phyloP scores from a whole-genome alignment of 1,284 basidiomycete species.

The Ceratorhiza oryzae-sativae region DNA sequence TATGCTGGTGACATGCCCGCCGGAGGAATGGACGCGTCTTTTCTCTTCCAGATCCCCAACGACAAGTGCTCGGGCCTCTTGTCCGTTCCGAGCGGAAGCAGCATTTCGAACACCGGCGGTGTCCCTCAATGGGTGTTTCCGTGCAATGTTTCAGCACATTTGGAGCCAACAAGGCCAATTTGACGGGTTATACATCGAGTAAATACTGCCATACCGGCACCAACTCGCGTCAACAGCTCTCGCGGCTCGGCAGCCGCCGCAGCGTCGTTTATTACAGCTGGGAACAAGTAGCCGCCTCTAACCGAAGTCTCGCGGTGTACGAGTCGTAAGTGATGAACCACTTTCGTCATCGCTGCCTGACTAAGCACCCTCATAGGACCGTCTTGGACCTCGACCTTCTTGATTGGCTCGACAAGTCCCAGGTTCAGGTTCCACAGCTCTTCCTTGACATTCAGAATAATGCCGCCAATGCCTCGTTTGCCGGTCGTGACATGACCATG shows the following conservation, averaged over 20 bases:
- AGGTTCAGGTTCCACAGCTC: constrained; percentile 81
- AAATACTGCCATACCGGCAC: constrained; percentile 78
- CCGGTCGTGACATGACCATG: constrained; percentile 87
- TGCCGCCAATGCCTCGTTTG: constrained; percentile 68
- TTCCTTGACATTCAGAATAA: constrained; percentile 79
- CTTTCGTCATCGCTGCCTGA: constrained; percentile 4
- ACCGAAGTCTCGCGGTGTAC: constrained; percentile 87
- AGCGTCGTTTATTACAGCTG: constrained; percentile 84
- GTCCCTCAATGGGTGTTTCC: constrained; percentile 91
- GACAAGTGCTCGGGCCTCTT: constrained; percentile 81
- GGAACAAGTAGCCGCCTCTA: constrained; percentile 75
- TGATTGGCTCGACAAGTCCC: constrained; percentile 78
- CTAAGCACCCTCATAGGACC: constrained; percentile 56
- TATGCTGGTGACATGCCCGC: constrained; percentile 78
- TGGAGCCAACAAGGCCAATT: constrained; percentile 68
- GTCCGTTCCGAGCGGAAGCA: constrained; percentile 70
- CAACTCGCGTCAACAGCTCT: constrained; percentile 61
- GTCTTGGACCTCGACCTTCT: constrained; percentile 89
- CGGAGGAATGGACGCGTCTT: constrained; percentile 86
- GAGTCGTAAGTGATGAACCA: constrained; percentile 69
- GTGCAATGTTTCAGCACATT: constrained; percentile 87
- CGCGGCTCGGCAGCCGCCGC: constrained; percentile 37
- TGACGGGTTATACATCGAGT: constrained; percentile 67
- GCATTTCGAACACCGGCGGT: constrained; percentile 63
- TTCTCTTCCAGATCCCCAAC: constrained; percentile 94